These are phyloP conservation scores for Fusarium chuoi DNA, from an alignment of 2,329 filamentous ascomycete genomes.

Conservation along the genomic window DNA sequence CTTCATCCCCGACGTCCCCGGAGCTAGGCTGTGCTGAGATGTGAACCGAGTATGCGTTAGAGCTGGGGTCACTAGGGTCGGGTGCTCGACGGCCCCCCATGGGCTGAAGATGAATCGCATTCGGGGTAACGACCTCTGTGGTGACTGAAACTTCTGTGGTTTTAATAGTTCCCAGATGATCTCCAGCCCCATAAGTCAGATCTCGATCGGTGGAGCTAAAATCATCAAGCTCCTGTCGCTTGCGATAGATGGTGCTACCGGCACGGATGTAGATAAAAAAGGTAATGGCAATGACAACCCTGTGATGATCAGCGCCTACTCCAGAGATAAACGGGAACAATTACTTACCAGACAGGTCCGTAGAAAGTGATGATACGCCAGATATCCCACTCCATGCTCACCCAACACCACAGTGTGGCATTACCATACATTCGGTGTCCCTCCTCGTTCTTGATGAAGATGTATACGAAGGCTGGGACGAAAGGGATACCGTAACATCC, in stretches of 20 bases:
- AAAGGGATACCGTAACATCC: constrained; percentile 79
- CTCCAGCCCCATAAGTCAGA: constrained; percentile 51
- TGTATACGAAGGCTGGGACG: constrained; percentile 72
- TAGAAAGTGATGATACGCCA: constrained; percentile 82
- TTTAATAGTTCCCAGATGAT: constrained; percentile 61
- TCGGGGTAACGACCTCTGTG: constrained; percentile 53
- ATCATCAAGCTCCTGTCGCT: constrained; percentile 69
- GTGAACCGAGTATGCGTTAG: constrained; percentile 59
- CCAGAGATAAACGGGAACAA: no score
- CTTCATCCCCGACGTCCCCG: constrained; percentile 37
- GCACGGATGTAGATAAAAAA: constrained; percentile 73
- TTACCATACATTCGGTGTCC: constrained; percentile 74
- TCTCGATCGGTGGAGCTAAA: constrained; percentile 62
- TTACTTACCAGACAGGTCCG: constrained; percentile 71
- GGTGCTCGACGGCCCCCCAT: constrained; percentile 32
- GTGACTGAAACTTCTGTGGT: constrained; percentile 74
- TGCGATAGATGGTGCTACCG: constrained; percentile 74
- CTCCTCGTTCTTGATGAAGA: constrained; percentile 67
- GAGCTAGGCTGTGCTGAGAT: constrained; percentile 54
- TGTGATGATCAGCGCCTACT: constrained; percentile 46
- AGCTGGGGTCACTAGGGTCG: constrained; percentile 20
- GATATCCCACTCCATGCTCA: constrained; percentile 72
- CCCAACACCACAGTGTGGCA: constrained; percentile 86
- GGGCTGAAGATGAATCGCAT: constrained; percentile 39
- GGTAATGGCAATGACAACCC: constrained; percentile 70